Evolutionary conservation across 1,284 basidiomycete species (phyloP), one percentile per base, ranked within the genome.

Genomic region (Ceratobasidium sp.): DNA sequence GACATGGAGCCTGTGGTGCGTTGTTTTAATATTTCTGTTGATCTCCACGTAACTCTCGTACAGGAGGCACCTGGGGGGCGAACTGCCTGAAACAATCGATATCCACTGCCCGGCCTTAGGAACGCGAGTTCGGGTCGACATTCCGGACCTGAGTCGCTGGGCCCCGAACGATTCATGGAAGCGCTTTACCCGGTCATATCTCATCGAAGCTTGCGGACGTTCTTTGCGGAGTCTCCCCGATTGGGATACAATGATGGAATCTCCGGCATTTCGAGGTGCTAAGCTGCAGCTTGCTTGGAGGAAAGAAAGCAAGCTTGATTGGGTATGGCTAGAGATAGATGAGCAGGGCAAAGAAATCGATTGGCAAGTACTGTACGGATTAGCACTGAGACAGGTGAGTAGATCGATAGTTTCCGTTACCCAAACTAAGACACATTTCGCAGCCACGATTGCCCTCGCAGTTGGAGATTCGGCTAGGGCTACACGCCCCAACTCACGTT

Each of bases 1-100:
- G 95, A 86, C 91, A 63, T 96, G 95, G 95, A 89, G 90, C 78
- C 85, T 96, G 64, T 94, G 94, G 93, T 92, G 80, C 71, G 87
- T 81, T 15, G 9, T 10, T 51, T 28, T 77, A 68, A 58, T 67
- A 42, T 60, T 55, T 58, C 63, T 72, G 75, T 39, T 73, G 63
- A 49, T 42, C 28, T 39, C 46, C 12, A 79, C 49, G 26, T 42
- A 61, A 18, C 20, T 23, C 4, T 49, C 44, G 10, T 33, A 18
- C 42, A 96, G 94, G 93, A 88, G 88, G 63, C 87, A 90, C 79
- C 86, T 94, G 3, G 89, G 88, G 20, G 88, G 88, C 3, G 79
- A 83, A 51, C 82, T 90, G 4, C 89, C 89, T 5, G 81, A 85
- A 12, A 85, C 83, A 46, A 82, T 91, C 39, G 88, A 89, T 79